phyloP scores from a whole-genome alignment of 352 stramenopile species.

The Sclerospora graminicola region DNA sequence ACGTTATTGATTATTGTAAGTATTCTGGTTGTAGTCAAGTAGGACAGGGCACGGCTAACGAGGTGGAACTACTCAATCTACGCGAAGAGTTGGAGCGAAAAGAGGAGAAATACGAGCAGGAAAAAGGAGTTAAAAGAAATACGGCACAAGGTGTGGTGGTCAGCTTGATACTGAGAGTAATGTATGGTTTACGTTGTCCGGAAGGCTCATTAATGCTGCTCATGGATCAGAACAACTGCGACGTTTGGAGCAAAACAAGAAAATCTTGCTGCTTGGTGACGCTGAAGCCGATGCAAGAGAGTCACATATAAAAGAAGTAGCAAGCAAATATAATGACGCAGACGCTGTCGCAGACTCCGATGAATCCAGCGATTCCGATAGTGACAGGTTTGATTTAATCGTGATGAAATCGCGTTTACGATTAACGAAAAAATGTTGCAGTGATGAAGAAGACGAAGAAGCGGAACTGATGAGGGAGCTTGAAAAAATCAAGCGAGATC shows the following conservation, averaged over 20 bases:
- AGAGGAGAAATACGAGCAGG: conserved; percentile 59
- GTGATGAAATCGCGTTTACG: neutral
- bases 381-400: conserved; percentile 32
- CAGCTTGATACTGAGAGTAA: too few relatives aligned
- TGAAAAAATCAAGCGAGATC: conserved; percentile 96
- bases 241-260: conserved; percentile 74
- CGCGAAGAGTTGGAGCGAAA: conserved; percentile 65
- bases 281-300: conserved; percentile 64
- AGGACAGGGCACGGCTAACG: conserved; percentile 68
- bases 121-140: conserved; percentile 68
- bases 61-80: conserved; percentile 67
- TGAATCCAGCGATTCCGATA: conserved; percentile 60
- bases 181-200: neutral
- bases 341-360: conserved; percentile 77
- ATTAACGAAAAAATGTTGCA: conserved; percentile 3
- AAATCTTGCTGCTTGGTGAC: conserved; percentile 68
- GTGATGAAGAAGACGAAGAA: conserved; percentile 95
- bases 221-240: conserved; percentile 40
- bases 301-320: conserved; percentile 81
- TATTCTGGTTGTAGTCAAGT: conserved; percentile 37
- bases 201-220: neutral
- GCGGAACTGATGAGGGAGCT: conserved; percentile 94
- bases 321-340: conserved; percentile 83
- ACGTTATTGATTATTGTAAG: neutral
- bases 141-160: conserved; percentile 50